A percentile compares a stretch with the other conserved stretches of the same genome.
These are phyloP conservation scores for Tylopilus subfusipes DNA, from an alignment of 768 basidiomycete species.

Conservation along the genomic window DNA sequence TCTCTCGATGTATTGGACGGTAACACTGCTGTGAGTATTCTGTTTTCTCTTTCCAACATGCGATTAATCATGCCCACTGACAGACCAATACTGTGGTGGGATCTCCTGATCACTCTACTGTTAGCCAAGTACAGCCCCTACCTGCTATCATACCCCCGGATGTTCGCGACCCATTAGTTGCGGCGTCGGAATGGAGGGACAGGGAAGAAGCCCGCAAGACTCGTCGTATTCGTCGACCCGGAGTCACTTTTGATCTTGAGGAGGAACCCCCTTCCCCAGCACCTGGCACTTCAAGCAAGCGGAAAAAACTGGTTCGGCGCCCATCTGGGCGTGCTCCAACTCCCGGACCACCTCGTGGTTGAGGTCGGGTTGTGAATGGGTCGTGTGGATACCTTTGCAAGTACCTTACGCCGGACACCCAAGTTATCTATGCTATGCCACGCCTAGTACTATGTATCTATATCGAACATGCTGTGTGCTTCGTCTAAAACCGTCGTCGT, in stretches of 20 bases:
- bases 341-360: conserved; percentile 22
- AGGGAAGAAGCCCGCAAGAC: conserved; percentile 49
- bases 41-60: background rate
- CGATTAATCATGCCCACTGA: conserved; percentile 4
- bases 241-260: conserved; percentile 61
- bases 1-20: conserved; percentile 79
- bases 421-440: conserved; percentile 31
- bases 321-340: conserved; percentile 27
- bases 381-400: conserved; percentile 5
- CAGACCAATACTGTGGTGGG: conserved; percentile 71
- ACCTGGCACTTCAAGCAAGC: conserved; percentile 20
- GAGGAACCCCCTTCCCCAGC: conserved; percentile 49
- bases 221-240: conserved; percentile 49
- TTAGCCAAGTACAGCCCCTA: conserved; percentile 52
- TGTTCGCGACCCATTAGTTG: conserved; percentile 58
- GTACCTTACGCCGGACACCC: conserved; percentile 23
- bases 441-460: conserved; percentile 27
- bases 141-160: conserved; percentile 47
- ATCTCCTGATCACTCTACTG: conserved; percentile 68
- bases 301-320: conserved; percentile 30
- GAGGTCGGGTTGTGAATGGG: conserved; percentile 5
- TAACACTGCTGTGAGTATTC: conserved; percentile 57
- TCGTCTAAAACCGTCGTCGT: conserved; percentile 7
- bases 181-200: conserved; percentile 70
- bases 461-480: too few relatives aligned